Evolutionary conservation across 192 early-diverging fungal genomes (phyloP).

Genomic region (Coemansia umbellata): DNA sequence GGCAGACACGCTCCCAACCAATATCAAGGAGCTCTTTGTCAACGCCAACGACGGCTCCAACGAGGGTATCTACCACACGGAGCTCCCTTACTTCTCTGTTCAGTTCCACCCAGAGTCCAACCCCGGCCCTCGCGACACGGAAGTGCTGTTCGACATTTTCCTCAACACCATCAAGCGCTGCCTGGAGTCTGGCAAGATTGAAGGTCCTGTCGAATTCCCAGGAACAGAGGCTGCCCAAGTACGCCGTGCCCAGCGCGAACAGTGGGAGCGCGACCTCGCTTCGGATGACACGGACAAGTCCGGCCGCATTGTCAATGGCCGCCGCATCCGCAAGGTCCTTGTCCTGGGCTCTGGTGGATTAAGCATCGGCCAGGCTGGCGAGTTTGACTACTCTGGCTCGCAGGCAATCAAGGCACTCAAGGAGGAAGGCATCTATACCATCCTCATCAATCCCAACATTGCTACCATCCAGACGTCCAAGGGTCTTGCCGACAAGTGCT

Average conservation of each 20-base stretch:
- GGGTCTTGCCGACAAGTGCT: constrained; percentile 95
- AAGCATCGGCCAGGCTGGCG: constrained; percentile 97
- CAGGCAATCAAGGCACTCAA: constrained; percentile 98
- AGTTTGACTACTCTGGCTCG: constrained; percentile 98
- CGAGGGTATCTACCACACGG: constrained; percentile 93
- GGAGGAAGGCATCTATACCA: constrained; percentile 95
- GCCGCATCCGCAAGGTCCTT: constrained; percentile 84
- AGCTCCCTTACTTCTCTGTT: constrained; percentile 91
- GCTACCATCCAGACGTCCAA: constrained; percentile 98
- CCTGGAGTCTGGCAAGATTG: constrained; percentile 61
- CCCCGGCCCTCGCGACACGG: constrained; percentile 95
- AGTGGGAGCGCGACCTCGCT: constrained; percentile 46
- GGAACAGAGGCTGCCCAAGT: constrained; percentile 49
- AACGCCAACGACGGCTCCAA: constrained; percentile 99
- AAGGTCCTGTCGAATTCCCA: constrained; percentile 67
- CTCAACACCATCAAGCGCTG: constrained; percentile 74
- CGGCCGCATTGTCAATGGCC: constrained; percentile 54
- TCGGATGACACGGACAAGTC: constrained; percentile 40
- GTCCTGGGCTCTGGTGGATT: constrained; percentile 95
- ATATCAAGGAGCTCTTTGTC: constrained; percentile 81
- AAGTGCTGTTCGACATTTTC: constrained; percentile 95
- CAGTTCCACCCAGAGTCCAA: constrained; percentile 99
- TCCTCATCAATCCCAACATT: constrained; percentile 99
- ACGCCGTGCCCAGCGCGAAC: constrained; percentile 22
- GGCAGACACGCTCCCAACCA: constrained; percentile 62